Evolutionary conservation across 371 early-diverging fungal species (phyloP).

Genomic region (Apophysomyces trapeziformis): DNA sequence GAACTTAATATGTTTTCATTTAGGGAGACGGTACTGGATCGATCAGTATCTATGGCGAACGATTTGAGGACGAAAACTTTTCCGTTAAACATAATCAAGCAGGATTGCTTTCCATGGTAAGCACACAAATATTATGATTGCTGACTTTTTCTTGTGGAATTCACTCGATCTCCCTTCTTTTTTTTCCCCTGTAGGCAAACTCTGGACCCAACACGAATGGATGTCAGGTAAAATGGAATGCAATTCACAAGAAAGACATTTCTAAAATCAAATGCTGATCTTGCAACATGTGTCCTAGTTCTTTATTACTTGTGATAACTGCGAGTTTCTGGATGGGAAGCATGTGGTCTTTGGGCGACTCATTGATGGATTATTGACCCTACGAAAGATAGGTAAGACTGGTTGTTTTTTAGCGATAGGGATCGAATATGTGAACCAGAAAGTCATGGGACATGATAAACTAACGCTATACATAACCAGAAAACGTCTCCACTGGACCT

Average conservation of each 20-base stretch:
- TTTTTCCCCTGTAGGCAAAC: slow-evolving; percentile 69
- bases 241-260: not conserved
- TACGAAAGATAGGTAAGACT: slow-evolving; percentile 88
- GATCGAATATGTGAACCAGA: too few species aligned
- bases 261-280: not conserved
- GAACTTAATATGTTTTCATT: not conserved
- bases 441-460: not conserved
- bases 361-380: slow-evolving; percentile 85
- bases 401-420: too few species aligned
- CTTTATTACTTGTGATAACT: slow-evolving; percentile 92
- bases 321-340: slow-evolving; percentile 91
- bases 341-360: slow-evolving; percentile 93
- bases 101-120: slow-evolving; percentile 95
- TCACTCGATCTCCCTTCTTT: too few species aligned
- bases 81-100: slow-evolving; percentile 87
- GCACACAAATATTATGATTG: slow-evolving; percentile 22
- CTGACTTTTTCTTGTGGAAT: slow-evolving; percentile 15
- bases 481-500: slow-evolving; percentile 89
- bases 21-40: slow-evolving; percentile 98
- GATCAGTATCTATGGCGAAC: slow-evolving; percentile 95
- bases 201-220: slow-evolving; percentile 94
- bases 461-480: slow-evolving; percentile 25
- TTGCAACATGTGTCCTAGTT: slow-evolving; percentile 59
- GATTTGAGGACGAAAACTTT: slow-evolving; percentile 98
- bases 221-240: slow-evolving; percentile 65